A percentile compares a stretch with the other conserved stretches of the same genome.
These are phyloP conservation scores for Oryza coarctata DNA, from an alignment of 176 grass and related monocot species.

Conservation along the genomic window DNA sequence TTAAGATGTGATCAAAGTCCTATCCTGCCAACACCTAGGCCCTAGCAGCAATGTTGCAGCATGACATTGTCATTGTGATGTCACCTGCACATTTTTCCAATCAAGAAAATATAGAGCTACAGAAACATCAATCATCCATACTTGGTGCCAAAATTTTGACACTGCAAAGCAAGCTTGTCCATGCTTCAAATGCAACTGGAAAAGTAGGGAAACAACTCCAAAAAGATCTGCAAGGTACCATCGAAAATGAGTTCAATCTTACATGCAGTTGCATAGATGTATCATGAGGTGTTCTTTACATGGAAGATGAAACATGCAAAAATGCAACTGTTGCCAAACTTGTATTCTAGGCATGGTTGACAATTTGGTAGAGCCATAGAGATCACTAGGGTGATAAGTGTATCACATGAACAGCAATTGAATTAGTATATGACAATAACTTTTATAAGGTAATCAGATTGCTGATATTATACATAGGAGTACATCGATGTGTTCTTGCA, in stretches of 20 bases:
- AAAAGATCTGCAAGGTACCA: not conserved
- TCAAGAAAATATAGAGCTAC: conserved; percentile 2
- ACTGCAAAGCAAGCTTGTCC: not conserved
- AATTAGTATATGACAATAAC: not conserved
- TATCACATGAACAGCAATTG: not conserved
- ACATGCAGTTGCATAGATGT: conserved; percentile 4
- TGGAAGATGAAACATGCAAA: conserved; percentile 1
- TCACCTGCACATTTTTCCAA: not conserved
- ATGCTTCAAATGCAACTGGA: not conserved
- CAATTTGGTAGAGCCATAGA: not conserved
- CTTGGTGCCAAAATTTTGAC: not conserved
- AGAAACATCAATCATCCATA: conserved; percentile 4
- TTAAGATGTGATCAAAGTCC: conserved; percentile 14
- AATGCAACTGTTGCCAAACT: not conserved
- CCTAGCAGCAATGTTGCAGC: not conserved
- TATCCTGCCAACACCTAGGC: conserved; percentile 1
- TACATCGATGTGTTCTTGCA: conserved; percentile 9
- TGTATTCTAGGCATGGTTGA: conserved; percentile 4
- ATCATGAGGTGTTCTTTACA: conserved; percentile 3
- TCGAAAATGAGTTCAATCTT: not conserved
- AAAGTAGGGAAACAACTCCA: conserved; percentile 43
- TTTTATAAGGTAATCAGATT: conserved; percentile 23
- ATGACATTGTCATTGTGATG: not conserved
- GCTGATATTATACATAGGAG: conserved; percentile 26
- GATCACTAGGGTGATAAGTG: conserved; percentile 1